phyloP scores from a whole-genome alignment of 192 early-diverging fungal genomes.

The Coemansia sp. region DNA sequence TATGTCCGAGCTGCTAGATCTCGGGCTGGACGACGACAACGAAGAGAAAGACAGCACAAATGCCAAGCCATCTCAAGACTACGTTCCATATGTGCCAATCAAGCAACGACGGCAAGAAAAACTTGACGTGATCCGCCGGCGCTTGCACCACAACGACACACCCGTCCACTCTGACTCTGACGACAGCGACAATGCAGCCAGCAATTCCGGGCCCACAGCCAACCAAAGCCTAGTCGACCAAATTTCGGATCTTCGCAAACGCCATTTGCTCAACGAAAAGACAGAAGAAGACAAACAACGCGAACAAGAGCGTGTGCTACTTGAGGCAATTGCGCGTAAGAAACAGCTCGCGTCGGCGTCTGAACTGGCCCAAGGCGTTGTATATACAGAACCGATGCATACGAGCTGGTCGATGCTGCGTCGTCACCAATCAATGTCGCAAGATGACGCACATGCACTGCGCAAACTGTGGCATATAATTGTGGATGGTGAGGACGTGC shows the following conservation, averaged over 20 bases:
- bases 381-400: conserved; percentile 83
- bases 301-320: conserved; percentile 81
- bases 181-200: conserved; percentile 2
- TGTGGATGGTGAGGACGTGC: conserved; percentile 81
- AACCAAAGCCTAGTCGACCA: conserved; percentile 82
- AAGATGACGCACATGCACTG: conserved; percentile 55
- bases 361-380: conserved; percentile 83
- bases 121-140: conserved; percentile 26
- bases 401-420: conserved; percentile 82
- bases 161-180: conserved; percentile 7
- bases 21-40: not conserved
- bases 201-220: conserved; percentile 58
- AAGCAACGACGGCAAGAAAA: conserved; percentile 34
- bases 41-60: not conserved
- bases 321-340: conserved; percentile 75
- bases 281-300: conserved; percentile 77
- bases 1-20: not conserved
- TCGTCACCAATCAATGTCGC: conserved; percentile 63
- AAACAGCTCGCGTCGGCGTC: conserved; percentile 81
- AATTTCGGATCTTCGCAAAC: conserved; percentile 69
- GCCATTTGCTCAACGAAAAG: conserved; percentile 63
- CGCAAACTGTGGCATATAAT: conserved; percentile 88
- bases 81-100: conserved; percentile 16
- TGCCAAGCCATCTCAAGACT: not conserved
- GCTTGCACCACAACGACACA: conserved; percentile 11